Conservation (phyloP, 2,329 filamentous ascomycete genomes). For the Calycina marina region DNA sequence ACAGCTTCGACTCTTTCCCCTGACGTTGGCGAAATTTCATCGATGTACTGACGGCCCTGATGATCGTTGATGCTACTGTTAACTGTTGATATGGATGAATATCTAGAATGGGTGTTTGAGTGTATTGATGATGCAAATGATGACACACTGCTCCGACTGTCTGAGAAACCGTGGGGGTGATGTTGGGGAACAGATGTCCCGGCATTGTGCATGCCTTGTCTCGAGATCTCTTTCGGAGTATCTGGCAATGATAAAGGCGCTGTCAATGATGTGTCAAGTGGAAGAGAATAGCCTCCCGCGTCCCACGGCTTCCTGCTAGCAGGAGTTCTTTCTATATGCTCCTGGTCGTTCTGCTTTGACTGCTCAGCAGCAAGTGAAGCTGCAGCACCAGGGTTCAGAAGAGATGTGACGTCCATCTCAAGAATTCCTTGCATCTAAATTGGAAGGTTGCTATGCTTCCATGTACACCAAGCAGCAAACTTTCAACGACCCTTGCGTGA, state of each 20-base stretch:
- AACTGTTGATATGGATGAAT: conserved; percentile 22
- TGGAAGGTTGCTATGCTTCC: no score
- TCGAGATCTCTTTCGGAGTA: no score
- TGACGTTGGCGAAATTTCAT: no score
- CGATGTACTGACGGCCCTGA: no score
- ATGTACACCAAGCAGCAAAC: no score
- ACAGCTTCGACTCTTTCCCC: no score
- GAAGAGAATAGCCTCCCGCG: conserved; percentile 23
- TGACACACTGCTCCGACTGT: conserved; percentile 22
- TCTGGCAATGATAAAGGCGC: no score
- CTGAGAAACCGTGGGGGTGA: conserved; percentile 21
- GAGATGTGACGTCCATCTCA: conserved; percentile 23
- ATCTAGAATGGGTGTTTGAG: conserved; percentile 20
- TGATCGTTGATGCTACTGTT: no score
- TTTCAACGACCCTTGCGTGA: not conserved
- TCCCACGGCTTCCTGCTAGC: conserved; percentile 23
- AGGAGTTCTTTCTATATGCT: conserved; percentile 8
- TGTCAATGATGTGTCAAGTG: conserved; percentile 21
- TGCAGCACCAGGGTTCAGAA: conserved; percentile 19
- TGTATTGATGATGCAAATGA: conserved; percentile 21
- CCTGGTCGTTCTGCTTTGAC: conserved; percentile 15
- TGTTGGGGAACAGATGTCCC: conserved; percentile 7
- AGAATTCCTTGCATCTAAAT: no score
- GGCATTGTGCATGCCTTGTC: no score
- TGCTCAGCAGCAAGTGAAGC: conserved; percentile 6